phyloP scores from a whole-genome alignment of 2,329 filamentous ascomycete genomes.

The Trichoderma endophyticum region DNA sequence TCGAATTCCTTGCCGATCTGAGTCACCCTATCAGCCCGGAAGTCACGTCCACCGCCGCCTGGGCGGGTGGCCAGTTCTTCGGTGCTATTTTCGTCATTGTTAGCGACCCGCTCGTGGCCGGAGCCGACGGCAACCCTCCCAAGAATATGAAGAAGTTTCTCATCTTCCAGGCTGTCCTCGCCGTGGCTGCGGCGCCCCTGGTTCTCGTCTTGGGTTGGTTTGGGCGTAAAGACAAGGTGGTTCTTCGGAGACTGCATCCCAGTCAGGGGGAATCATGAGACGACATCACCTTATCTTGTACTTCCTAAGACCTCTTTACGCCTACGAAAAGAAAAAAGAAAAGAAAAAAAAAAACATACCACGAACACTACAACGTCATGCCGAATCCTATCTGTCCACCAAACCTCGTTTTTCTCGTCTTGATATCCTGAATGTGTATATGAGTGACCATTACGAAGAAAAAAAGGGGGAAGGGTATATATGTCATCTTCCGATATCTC shows the following conservation, averaged over 20 bases:
- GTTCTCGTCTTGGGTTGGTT: conserved; percentile 69
- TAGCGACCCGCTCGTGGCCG: conserved; percentile 68
- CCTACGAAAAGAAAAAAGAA: neutral
- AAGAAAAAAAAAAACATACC: neutral
- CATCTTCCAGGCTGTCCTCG: conserved; percentile 74
- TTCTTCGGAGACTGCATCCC: conserved; percentile 45
- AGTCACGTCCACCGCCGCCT: conserved; percentile 77
- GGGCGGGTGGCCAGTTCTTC: conserved; percentile 81
- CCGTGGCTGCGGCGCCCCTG: conserved; percentile 61
- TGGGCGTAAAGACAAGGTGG: conserved; percentile 53
- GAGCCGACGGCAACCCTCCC: conserved; percentile 53
- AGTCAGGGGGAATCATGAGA: neutral
- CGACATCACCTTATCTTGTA: neutral
- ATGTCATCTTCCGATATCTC: neutral
- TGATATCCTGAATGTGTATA: neutral
- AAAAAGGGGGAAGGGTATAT: neutral
- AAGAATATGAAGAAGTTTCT: conserved; percentile 71
- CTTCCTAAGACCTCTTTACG: neutral
- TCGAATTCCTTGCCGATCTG: conserved; percentile 85
- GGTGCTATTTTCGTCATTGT: conserved; percentile 83
- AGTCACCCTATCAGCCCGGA: conserved; percentile 85
- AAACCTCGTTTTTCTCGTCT: neutral
- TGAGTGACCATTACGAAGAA: neutral
- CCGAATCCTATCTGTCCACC: neutral
- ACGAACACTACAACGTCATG: neutral